Conservation (phyloP, 225 moss, liverwort and hornwort genomes). For the Straminergon stramineum region DNA sequence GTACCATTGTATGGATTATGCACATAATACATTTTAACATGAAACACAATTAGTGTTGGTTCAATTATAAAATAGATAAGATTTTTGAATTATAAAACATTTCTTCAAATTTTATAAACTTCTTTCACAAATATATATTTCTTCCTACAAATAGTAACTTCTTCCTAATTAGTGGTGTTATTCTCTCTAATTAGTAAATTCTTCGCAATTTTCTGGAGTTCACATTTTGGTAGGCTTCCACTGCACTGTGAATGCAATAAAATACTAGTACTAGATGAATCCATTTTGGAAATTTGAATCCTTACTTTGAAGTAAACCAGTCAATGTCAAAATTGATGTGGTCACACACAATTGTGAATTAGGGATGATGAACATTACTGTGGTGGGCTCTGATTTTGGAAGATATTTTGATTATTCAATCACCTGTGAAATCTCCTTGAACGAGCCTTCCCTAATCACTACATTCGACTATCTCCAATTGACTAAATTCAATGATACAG, state of each 20-base stretch:
- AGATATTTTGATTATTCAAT: not conserved
- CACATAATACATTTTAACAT: not conserved
- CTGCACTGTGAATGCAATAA: not conserved
- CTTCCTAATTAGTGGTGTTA: not conserved
- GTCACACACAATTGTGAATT: not conserved
- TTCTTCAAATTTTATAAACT: too few species aligned
- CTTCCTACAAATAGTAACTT: not conserved
- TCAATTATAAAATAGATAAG: not conserved
- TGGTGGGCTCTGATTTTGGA: not conserved
- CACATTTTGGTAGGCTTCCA: not conserved
- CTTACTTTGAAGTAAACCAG: not conserved
- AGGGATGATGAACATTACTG: not conserved
- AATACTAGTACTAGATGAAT: not conserved
- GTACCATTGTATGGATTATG: not conserved
- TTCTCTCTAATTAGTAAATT: not conserved
- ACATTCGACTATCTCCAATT: not conserved
- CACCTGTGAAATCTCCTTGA: not conserved
- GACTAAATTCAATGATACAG: conserved; percentile 16
- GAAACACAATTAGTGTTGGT: not conserved
- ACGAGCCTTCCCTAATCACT: not conserved
- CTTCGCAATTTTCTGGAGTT: not conserved
- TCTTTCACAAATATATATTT: not conserved
- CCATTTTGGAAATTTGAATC: not conserved
- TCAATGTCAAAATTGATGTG: not conserved
- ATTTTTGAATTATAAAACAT: not conserved